Percentiles rank a stretch among this genome's conserved stretches.
Conservation (phyloP, 164 flowering plant genomes). For the Magnolia officinalis region DNA sequence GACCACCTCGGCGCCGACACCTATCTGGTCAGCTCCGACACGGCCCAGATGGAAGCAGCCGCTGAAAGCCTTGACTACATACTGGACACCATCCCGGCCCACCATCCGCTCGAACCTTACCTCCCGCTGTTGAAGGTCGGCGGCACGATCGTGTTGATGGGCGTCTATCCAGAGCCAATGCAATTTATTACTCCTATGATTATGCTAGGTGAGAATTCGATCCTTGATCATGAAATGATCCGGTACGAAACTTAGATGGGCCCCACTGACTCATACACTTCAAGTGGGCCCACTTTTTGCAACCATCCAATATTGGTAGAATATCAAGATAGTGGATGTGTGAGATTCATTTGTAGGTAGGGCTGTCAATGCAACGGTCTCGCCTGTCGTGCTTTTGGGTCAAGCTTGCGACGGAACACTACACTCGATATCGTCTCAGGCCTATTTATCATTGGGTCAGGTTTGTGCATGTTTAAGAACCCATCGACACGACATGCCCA, state of each 20-base stretch:
- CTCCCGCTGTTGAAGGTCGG: conserved; percentile 38
- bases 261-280: neutral
- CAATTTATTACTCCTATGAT: conserved; percentile 61
- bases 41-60: conserved; percentile 34
- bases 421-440: too few species aligned
- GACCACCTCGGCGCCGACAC: conserved; percentile 46
- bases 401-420: too few species aligned
- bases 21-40: conserved; percentile 41
- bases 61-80: conserved; percentile 45
- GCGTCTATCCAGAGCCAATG: conserved; percentile 34
- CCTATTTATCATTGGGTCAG: too few species aligned
- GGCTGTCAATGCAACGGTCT: too few species aligned
- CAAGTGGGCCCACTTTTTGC: neutral
- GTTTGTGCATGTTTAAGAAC: too few species aligned
- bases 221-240: neutral
- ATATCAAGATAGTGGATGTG: too few species aligned
- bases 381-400: too few species aligned
- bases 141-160: conserved; percentile 45
- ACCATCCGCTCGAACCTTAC: conserved; percentile 36
- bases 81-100: conserved; percentile 49
- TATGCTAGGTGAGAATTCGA: conserved; percentile 54
- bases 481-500: too few species aligned
- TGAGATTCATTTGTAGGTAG: too few species aligned
- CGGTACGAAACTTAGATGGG: neutral
- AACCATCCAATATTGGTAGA: too few species aligned